Evolutionary conservation across 805 yeast genomes (phyloP), one percentile per base, ranked within the genome.

Genomic region (Yarrowia alimentaria): DNA sequence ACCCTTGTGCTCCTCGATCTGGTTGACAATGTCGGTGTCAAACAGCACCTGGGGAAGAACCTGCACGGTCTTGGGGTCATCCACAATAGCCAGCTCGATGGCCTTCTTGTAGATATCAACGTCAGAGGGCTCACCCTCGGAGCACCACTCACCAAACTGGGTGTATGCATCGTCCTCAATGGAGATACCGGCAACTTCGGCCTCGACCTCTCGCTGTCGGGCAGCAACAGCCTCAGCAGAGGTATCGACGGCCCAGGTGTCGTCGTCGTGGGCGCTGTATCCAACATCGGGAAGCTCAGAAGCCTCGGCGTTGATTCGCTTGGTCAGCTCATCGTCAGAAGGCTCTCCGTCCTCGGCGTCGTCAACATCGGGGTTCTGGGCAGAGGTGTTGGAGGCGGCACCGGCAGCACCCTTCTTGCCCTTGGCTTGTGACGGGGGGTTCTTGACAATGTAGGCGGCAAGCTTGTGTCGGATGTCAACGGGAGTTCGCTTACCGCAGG

Each of bases 171-270:
- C 60, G 49, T 66, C 75, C 28, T 67, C 67, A 26, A 65, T 55
- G 57, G 67, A 58, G 61, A 70, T 61, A 54, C 78, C 71, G 18
- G 81, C 88, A 32, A 60, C 42, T 16, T 45, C 54, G 51, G 54
- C 53, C 68, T 88, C 95, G 58, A 89, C 75, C 66, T 86, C 95
- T 61, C 80, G 72, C 35, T 95, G 96, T 71, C 99, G 85, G 37
- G 85, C 88, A 64, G 84, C 82, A 57, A 91, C 87, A 53, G 98
- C 98, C 71, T 89, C 98, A 67, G 86, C 93, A 42, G 95, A 85
- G 78, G 90, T 87, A 68, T 91, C 99, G 33, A 90, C 96, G 14
- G 96, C 88, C 98, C 98, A 91, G 58, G 87, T 95, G 59, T 86
- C 97, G 64, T 89, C 96, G 57, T 82, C 81, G n/a, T n/a, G n/a